phyloP scores from a whole-genome alignment of 495 filamentous ascomycete genomes.

The Amniculicola lignicola region DNA sequence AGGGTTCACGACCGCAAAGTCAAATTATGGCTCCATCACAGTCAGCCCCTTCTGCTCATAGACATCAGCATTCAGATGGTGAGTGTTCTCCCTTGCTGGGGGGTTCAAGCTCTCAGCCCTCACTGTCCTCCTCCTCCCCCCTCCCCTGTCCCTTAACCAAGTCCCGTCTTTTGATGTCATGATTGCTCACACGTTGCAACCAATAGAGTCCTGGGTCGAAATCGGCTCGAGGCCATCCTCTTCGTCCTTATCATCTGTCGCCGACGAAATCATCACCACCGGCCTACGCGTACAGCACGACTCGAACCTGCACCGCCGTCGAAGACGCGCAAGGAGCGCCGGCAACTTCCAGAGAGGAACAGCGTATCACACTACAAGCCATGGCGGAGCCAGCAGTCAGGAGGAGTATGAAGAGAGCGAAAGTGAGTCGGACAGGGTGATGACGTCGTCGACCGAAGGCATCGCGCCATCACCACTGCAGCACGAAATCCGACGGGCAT shows the following conservation, averaged over 20 bases:
- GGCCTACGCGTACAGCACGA: constrained; percentile 70
- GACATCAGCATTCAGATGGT: constrained; percentile 26
- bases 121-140: not conserved
- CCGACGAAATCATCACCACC: constrained; percentile 83
- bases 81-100: constrained; percentile 1
- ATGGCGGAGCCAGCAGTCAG: constrained; percentile 68
- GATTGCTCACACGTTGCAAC: constrained; percentile 8
- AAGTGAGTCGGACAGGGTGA: constrained; percentile 75
- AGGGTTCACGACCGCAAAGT: constrained; percentile 3
- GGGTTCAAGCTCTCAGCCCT: not conserved
- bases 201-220: constrained; percentile 95
- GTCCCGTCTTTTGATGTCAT: not conserved
- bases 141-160: not conserved
- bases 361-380: constrained; percentile 9
- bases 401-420: constrained; percentile 88
- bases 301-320: constrained; percentile 45
- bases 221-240: constrained; percentile 90
- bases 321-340: constrained; percentile 41
- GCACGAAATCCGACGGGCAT: constrained; percentile 25
- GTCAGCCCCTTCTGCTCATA: constrained; percentile 5
- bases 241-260: constrained; percentile 78
- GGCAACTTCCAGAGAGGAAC: constrained; percentile 20
- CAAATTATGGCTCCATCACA: constrained; percentile 3
- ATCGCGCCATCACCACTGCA: constrained; percentile 44
- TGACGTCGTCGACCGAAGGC: constrained; percentile 83